Conservation (phyloP, 2,329 filamentous ascomycete genomes). For the Sarocladiaceae sp. region DNA sequence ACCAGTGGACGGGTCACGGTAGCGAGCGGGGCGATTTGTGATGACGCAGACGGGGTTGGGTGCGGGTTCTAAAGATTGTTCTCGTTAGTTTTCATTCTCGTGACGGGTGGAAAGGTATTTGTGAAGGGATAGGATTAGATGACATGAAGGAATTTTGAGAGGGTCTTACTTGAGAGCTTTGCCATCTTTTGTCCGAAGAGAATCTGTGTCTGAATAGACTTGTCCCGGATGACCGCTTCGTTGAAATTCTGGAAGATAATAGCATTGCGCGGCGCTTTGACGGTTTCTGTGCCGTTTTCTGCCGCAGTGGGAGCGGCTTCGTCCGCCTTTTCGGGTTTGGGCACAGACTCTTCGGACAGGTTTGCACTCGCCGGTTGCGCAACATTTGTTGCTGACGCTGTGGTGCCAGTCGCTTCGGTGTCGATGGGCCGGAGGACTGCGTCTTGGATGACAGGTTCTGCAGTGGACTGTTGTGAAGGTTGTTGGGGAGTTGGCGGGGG, state of each 20-base stretch:
- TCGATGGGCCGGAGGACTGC: too few species aligned
- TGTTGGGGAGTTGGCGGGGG: not conserved
- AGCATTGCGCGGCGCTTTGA: constrained; percentile 48
- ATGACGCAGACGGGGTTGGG: constrained; percentile 65
- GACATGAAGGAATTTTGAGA: not conserved
- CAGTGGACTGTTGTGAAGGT: not conserved
- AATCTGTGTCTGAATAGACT: constrained; percentile 50
- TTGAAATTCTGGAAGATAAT: constrained; percentile 57
- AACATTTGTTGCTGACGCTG: constrained; percentile 15
- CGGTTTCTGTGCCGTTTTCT: not conserved
- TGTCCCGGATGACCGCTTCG: constrained; percentile 48
- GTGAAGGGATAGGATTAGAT: too few species aligned
- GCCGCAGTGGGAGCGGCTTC: constrained; percentile 4
- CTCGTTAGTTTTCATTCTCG: not conserved
- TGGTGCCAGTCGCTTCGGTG: not conserved
- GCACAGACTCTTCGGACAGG: constrained; percentile 10
- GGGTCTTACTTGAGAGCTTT: constrained; percentile 44
- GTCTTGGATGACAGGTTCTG: too few species aligned
- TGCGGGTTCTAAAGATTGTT: constrained; percentile 37
- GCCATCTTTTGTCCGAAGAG: constrained; percentile 54
- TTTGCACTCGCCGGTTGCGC: constrained; percentile 12
- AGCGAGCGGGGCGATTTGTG: constrained; percentile 73
- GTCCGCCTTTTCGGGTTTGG: constrained; percentile 6
- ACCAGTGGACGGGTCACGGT: constrained; percentile 78
- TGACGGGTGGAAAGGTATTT: too few species aligned